These are phyloP conservation scores for Cladobotryum protrusum DNA, from an alignment of 2,329 filamentous ascomycete species.

Conservation along the genomic window DNA sequence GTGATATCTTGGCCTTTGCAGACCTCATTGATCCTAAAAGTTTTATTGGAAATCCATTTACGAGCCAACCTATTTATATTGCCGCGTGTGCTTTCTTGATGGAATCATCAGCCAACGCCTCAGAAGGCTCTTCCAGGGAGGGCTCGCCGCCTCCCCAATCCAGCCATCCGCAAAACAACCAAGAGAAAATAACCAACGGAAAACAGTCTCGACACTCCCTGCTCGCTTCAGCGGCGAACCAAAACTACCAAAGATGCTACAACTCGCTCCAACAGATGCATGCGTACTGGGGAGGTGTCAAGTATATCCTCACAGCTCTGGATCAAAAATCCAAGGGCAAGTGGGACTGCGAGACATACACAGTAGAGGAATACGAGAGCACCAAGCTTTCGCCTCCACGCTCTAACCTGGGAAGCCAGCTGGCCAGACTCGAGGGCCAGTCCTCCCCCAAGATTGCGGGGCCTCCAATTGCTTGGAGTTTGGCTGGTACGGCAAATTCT, in stretches of 20 bases:
- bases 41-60: slow-evolving; percentile 83
- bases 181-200: background rate
- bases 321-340: slow-evolving; percentile 86
- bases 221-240: slow-evolving; percentile 72
- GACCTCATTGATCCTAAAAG: slow-evolving; percentile 81
- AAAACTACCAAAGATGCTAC: slow-evolving; percentile 84
- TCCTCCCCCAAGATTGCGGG: slow-evolving; percentile 42
- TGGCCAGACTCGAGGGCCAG: slow-evolving; percentile 40
- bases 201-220: slow-evolving; percentile 62
- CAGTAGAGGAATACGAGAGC: slow-evolving; percentile 70
- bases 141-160: slow-evolving; percentile 38
- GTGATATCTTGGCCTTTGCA: slow-evolving; percentile 80
- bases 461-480: slow-evolving; percentile 68
- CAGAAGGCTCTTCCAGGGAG: slow-evolving; percentile 52
- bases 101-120: slow-evolving; percentile 68
- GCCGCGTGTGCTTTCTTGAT: slow-evolving; percentile 84
- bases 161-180: slow-evolving; percentile 1
- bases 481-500: slow-evolving; percentile 84
- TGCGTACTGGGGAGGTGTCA: slow-evolving; percentile 77
- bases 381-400: slow-evolving; percentile 46
- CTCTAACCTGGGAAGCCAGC: slow-evolving; percentile 30
- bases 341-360: slow-evolving; percentile 66
- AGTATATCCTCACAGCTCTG: slow-evolving; percentile 79
- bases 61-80: slow-evolving; percentile 85
- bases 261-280: slow-evolving; percentile 77